Evolutionary conservation across 1,284 basidiomycete species (phyloP).

Genomic region (Rhodotorula mucilaginosa): DNA sequence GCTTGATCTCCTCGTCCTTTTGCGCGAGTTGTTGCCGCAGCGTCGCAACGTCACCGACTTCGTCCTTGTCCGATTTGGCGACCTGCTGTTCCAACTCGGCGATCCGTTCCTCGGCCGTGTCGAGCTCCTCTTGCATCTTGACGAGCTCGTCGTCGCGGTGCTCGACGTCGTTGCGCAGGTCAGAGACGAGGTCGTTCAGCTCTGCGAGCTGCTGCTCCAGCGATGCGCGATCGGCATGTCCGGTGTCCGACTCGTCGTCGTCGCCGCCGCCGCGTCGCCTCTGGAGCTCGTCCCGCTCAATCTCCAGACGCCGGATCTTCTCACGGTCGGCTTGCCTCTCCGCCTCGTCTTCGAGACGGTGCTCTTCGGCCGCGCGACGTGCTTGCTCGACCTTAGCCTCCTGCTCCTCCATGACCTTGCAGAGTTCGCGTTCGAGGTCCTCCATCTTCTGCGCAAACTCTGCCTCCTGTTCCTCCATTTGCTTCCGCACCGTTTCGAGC

Average conservation of each 20-base stretch:
- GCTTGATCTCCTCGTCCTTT: conserved; percentile 55
- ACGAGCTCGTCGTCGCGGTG: conserved; percentile 50
- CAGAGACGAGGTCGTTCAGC: conserved; percentile 38
- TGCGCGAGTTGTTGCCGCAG: conserved; percentile 56
- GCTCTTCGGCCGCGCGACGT: conserved; percentile 19
- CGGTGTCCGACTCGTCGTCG: conserved; percentile 8
- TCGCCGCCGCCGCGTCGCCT: conserved; percentile 12
- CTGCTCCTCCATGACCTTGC: conserved; percentile 44
- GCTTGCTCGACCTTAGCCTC: conserved; percentile 37
- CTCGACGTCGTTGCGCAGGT: conserved; percentile 50
- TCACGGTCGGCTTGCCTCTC: conserved; percentile 16
- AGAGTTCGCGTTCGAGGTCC: conserved; percentile 50
- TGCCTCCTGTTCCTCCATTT: conserved; percentile 40
- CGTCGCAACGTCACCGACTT: conserved; percentile 60
- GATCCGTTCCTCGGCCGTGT: conserved; percentile 49
- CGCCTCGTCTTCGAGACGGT: conserved; percentile 25
- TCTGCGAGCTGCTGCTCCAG: conserved; percentile 10
- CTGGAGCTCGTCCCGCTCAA: conserved; percentile 46
- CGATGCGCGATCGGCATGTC: neutral
- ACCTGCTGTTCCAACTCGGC: conserved; percentile 54
- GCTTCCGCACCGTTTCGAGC: conserved; percentile 34
- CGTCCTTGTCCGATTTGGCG: conserved; percentile 51
- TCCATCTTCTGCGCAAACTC: conserved; percentile 51
- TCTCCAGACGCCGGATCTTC: conserved; percentile 41
- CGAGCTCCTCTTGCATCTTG: conserved; percentile 45